A percentile compares a stretch with the other conserved stretches of the same genome.
Conservation (phyloP, 306 rosid genomes). For the Quercus agrifolia region DNA sequence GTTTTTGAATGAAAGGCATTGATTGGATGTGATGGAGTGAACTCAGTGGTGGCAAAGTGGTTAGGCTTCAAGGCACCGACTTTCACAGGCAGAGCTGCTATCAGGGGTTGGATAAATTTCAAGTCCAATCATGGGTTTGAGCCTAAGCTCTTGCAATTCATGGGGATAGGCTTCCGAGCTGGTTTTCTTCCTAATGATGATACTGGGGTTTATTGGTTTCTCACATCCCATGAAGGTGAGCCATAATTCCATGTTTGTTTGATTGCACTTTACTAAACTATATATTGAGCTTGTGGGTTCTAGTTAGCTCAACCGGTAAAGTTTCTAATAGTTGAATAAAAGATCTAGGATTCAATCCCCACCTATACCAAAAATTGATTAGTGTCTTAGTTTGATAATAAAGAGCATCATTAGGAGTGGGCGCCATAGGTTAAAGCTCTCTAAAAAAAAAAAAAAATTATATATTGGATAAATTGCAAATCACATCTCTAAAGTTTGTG, state of each 20-base stretch:
- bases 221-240: conserved; percentile 51
- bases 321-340: too few relatives aligned
- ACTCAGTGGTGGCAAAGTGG: conserved; percentile 70
- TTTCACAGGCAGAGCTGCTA: conserved; percentile 41
- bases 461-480: too few relatives aligned
- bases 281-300: too few relatives aligned
- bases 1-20: conserved; percentile 37
- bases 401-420: too few relatives aligned
- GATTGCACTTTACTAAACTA: too few relatives aligned
- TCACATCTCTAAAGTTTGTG: too few relatives aligned
- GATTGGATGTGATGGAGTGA: conserved; percentile 82
- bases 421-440: too few relatives aligned
- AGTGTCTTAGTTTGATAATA: too few relatives aligned
- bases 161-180: conserved; percentile 53
- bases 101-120: conserved; percentile 42
- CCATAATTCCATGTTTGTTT: background rate
- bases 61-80: conserved; percentile 53
- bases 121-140: conserved; percentile 31
- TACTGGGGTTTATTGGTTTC: conserved; percentile 47
- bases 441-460: too few relatives aligned
- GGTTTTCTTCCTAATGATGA: conserved; percentile 48
- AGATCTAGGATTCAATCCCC: too few relatives aligned
- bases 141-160: conserved; percentile 32
- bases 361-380: too few relatives aligned
- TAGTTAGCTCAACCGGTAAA: too few relatives aligned